Conservation (phyloP, 495 filamentous ascomycete genomes). For the Penicillium canariense region DNA sequence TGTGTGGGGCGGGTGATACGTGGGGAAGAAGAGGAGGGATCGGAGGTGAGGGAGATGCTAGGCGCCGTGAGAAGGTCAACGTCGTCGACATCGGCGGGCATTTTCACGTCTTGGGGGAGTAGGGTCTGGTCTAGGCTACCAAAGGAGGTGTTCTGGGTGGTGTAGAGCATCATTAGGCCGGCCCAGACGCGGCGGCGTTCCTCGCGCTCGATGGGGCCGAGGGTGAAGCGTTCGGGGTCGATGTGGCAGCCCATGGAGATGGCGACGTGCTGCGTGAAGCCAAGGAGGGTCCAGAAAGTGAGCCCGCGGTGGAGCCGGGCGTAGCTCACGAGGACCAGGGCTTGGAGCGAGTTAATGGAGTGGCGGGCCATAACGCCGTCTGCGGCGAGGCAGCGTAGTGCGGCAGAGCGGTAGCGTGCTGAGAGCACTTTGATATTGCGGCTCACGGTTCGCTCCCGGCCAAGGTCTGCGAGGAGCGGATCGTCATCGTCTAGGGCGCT, state of each 20-base stretch:
- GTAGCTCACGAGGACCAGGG: conserved; percentile 44
- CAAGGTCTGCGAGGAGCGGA: conserved; percentile 41
- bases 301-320: conserved; percentile 42
- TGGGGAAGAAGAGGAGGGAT: conserved; percentile 19
- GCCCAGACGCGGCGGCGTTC: conserved; percentile 48
- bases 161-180: conserved; percentile 45
- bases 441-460: conserved; percentile 39
- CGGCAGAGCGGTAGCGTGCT: conserved; percentile 42
- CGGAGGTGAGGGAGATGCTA: conserved; percentile 8
- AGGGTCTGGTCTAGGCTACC: conserved; percentile 30
- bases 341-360: conserved; percentile 48
- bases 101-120: conserved; percentile 34
- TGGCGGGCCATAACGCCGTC: conserved; percentile 44
- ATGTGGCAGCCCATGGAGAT: conserved; percentile 49
- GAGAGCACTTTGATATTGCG: conserved; percentile 43
- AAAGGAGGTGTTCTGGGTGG: conserved; percentile 39
- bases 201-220: conserved; percentile 45
- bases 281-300: conserved; percentile 41
- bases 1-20: conserved; percentile 38
- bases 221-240: conserved; percentile 42
- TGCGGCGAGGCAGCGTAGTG: conserved; percentile 44
- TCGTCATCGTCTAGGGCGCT: conserved; percentile 46
- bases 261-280: conserved; percentile 47
- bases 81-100: conserved; percentile 46
- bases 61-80: conserved; percentile 39